Base-by-base conservation (phyloP, 768 basidiomycete genomes). In the Russula sp. region DNA sequence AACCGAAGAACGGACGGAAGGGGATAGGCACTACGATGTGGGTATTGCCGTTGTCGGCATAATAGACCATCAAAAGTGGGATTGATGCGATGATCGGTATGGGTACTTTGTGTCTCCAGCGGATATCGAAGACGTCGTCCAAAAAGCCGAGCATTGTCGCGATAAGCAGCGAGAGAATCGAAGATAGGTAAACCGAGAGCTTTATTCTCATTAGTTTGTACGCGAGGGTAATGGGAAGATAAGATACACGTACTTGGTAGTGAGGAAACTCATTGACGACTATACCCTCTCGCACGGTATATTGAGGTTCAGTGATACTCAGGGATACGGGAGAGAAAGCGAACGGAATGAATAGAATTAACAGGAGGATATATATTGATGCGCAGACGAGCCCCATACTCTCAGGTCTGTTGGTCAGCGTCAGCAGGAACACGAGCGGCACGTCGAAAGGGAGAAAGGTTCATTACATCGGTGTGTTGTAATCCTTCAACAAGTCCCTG, bases 51-150 rank as follows among this genome's bases (percentile, higher is more conserved):
- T 84, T 84, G 70, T 96, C 96, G 2, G 97, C 93, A 74, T 91
- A 96, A 76, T 98, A 99, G 10, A 98, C 96, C 78, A 98, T 88
- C 28, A 99, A 80, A 22, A 98, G 82, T 2, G 97, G 97, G 18
- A 99, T 90, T 24, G 92, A 91, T 0, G 94, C 96, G 66, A 99
- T 90, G 72, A 99, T 84, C 0, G 97, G 97, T 59, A 99, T 95
- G 0, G 97, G 97, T 14, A 99, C 77, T 74, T 99, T 99, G 76
- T 98, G 94, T 62, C 97, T 78, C 97, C 97, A 99, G 20, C 97
- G 87, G 69, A 99, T 98, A 73, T 99, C 97, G 69, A 98, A 99
- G 5, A 98, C 83, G 75, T 99, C 97, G 71, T 99, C 97, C 51
- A 98, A 79, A 73, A 99, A 96, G 36, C 97, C 97, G 9, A 99